Percentiles rank a stretch among this genome's conserved stretches.
Conservation (phyloP, 2,329 filamentous ascomycete genomes). For the Neofusicoccum parvum region DNA sequence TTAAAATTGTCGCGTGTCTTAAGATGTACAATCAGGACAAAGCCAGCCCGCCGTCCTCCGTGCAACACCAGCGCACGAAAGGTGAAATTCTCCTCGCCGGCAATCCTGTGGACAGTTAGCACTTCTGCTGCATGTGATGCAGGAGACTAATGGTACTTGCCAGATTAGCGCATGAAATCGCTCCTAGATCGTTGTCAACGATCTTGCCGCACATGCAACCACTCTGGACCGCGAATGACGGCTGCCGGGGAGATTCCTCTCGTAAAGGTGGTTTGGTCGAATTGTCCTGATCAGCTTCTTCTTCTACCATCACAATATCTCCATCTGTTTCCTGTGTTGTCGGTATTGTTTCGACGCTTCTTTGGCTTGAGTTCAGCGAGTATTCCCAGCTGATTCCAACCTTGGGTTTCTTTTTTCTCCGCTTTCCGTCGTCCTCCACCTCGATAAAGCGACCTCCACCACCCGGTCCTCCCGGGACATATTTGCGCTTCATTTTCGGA, state of each 20-base stretch:
- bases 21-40: conserved; percentile 8
- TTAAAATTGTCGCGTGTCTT: background rate
- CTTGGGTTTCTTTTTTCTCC: background rate
- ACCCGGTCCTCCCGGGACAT: conserved; percentile 4
- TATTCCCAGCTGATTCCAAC: background rate
- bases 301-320: conserved; percentile 14
- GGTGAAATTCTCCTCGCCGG: conserved; percentile 21
- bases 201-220: conserved; percentile 22
- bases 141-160: conserved; percentile 9
- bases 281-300: background rate
- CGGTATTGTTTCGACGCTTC: background rate
- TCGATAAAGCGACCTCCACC: conserved; percentile 1
- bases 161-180: conserved; percentile 23
- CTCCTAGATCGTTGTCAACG: conserved; percentile 9
- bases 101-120: conserved; percentile 17
- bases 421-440: background rate
- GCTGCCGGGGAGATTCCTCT: background rate
- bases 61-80: conserved; percentile 15
- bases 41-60: conserved; percentile 11
- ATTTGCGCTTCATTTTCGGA: background rate
- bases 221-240: background rate
- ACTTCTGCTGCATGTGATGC: background rate
- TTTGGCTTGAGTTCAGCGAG: background rate
- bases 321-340: conserved; percentile 7
- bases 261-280: background rate